These are phyloP conservation scores for Penicillium turbatum DNA, from an alignment of 495 filamentous ascomycete species.

Conservation along the genomic window DNA sequence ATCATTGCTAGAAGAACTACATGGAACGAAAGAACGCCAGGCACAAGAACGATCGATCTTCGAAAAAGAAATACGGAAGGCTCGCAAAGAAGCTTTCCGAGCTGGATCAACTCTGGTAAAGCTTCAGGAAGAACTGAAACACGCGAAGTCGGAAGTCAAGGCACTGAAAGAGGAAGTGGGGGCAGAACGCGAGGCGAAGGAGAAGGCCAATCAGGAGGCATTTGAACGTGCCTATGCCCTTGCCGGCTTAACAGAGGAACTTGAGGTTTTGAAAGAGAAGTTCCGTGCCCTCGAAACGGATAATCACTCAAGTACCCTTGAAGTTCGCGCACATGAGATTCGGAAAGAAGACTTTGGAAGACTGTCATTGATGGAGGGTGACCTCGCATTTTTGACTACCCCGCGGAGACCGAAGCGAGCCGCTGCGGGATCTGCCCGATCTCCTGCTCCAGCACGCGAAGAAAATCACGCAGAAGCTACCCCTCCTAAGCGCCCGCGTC, in stretches of 20 bases:
- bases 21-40: constrained; percentile 68
- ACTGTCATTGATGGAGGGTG: constrained; percentile 34
- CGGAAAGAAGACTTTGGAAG: constrained; percentile 25
- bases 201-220: constrained; percentile 66
- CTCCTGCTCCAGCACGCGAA: constrained; percentile 39
- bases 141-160: constrained; percentile 52
- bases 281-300: constrained; percentile 66
- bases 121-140: constrained; percentile 76
- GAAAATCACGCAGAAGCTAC: constrained; percentile 47
- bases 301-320: constrained; percentile 27
- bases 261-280: constrained; percentile 59
- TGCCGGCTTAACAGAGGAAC: constrained; percentile 68
- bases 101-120: constrained; percentile 72
- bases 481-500: constrained; percentile 60
- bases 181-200: constrained; percentile 45
- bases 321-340: constrained; percentile 31
- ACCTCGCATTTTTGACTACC: constrained; percentile 33
- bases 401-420: constrained; percentile 50
- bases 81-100: constrained; percentile 83
- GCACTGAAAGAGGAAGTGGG: constrained; percentile 51
- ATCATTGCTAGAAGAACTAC: constrained; percentile 72
- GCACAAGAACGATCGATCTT: constrained; percentile 67
- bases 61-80: constrained; percentile 78
- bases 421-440: constrained; percentile 54
- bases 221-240: constrained; percentile 72